A percentile compares a stretch with the other conserved stretches of the same genome.
These are phyloP conservation scores for Punica granatum DNA, from an alignment of 345 rosid species.

Conservation along the genomic window DNA sequence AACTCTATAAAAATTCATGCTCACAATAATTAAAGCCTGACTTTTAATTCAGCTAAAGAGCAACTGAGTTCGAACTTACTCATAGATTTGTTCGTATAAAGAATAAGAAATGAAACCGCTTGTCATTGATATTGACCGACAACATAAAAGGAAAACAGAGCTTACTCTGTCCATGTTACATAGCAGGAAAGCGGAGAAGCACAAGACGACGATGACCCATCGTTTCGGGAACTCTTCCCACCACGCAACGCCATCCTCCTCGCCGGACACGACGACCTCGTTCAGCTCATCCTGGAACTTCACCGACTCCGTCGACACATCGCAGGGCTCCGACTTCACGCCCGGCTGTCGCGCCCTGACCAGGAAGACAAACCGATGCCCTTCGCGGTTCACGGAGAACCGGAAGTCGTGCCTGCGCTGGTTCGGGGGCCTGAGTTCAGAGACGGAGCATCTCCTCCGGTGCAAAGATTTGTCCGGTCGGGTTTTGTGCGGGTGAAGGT, in stretches of 20 bases:
- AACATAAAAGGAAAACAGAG: conserved; percentile 1
- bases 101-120: not conserved
- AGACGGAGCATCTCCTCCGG: conserved; percentile 12
- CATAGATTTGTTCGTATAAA: not conserved
- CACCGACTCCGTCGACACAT: conserved; percentile 21
- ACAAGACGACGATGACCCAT: conserved; percentile 76
- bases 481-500: conserved; percentile 22
- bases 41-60: not conserved
- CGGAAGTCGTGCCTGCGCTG: conserved; percentile 20
- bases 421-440: conserved; percentile 9
- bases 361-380: conserved; percentile 26
- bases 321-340: conserved; percentile 31
- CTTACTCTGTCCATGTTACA: conserved; percentile 92
- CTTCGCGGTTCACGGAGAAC: conserved; percentile 11
- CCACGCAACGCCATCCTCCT: conserved; percentile 41
- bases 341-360: conserved; percentile 34
- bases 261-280: conserved; percentile 24
- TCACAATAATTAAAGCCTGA: not conserved
- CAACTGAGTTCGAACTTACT: not conserved
- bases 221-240: conserved; percentile 89
- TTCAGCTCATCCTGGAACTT: conserved; percentile 22
- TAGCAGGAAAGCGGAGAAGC: conserved; percentile 82
- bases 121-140: not conserved
- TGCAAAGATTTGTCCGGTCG: conserved; percentile 19
- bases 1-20: not conserved